These are phyloP conservation scores for Magnaporthiopsis incrustans DNA, from an alignment of 2,329 filamentous ascomycete species.

Conservation along the genomic window DNA sequence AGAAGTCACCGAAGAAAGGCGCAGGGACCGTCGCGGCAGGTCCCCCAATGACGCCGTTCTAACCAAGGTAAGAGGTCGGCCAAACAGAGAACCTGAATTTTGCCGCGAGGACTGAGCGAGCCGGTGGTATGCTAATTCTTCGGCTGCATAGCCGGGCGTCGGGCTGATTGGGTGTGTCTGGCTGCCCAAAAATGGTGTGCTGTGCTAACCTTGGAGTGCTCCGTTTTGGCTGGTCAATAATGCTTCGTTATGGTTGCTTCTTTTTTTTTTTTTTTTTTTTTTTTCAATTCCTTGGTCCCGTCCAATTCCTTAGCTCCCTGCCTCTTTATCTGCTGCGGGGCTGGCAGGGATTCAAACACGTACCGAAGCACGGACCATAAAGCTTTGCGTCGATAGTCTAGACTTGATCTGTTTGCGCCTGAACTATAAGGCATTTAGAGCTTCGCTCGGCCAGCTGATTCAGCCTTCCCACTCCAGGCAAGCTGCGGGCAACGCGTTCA, in stretches of 20 bases:
- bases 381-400: not conserved
- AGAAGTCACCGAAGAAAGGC: not conserved
- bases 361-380: not conserved
- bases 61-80: not conserved
- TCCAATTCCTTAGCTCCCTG: not conserved
- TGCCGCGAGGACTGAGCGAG: not conserved
- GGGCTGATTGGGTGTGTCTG: not conserved
- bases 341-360: not conserved
- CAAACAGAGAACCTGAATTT: not conserved
- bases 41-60: not conserved
- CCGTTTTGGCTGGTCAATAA: slow-evolving; percentile 2
- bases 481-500: slow-evolving; percentile 27
- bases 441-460: not conserved
- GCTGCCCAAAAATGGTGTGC: not conserved
- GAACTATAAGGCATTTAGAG: not conserved
- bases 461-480: slow-evolving; percentile 20
- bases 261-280: slow-evolving; percentile 7
- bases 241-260: slow-evolving; percentile 4
- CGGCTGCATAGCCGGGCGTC: not conserved
- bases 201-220: not conserved
- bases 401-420: not conserved
- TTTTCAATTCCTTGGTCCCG: not conserved
- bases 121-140: not conserved
- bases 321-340: not conserved
- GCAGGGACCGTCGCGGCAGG: not conserved